Evolutionary conservation across 768 basidiomycete species (phyloP).

Genomic region (Mycena amicta): DNA sequence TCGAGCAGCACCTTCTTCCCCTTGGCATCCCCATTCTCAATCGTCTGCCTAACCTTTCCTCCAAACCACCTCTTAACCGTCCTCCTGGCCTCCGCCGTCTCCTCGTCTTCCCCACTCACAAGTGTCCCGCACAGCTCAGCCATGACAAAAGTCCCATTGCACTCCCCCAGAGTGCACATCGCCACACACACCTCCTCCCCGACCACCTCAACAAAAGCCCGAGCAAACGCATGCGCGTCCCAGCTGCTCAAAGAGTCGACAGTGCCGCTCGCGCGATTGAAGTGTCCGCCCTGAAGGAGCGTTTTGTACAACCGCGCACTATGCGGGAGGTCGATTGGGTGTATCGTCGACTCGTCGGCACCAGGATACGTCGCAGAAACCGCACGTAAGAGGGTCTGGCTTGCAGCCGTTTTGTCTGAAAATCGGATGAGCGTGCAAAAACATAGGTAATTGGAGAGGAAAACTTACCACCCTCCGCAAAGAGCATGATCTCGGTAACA

Average conservation of each 20-base stretch:
- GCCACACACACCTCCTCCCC: conserved; percentile 52
- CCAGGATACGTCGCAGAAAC: conserved; percentile 61
- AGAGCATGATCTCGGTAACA: conserved; percentile 81
- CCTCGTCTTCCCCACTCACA: conserved; percentile 36
- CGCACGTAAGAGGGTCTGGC: conserved; percentile 58
- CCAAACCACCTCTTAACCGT: conserved; percentile 63
- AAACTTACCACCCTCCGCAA: conserved; percentile 77
- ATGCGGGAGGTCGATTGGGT: conserved; percentile 82
- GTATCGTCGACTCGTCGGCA: conserved; percentile 48
- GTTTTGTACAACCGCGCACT: conserved; percentile 85
- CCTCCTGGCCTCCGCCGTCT: conserved; percentile 40
- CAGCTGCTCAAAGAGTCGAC: conserved; percentile 58
- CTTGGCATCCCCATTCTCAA: conserved; percentile 62
- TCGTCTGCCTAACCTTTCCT: conserved; percentile 42
- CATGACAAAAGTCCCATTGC: conserved; percentile 74
- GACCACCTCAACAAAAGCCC: conserved; percentile 54
- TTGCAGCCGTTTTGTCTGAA: conserved; percentile 76
- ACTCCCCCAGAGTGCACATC: conserved; percentile 57
- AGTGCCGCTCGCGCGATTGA: conserved; percentile 58
- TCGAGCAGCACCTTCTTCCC: conserved; percentile 74
- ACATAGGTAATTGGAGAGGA: too few relatives aligned
- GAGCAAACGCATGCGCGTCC: conserved; percentile 62
- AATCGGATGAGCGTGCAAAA: too few relatives aligned
- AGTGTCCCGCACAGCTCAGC: conserved; percentile 72
- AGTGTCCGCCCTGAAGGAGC: conserved; percentile 90